Base-by-base conservation (phyloP, 108 stramenopile species). In the Fistulifera pelliculosa region DNA sequence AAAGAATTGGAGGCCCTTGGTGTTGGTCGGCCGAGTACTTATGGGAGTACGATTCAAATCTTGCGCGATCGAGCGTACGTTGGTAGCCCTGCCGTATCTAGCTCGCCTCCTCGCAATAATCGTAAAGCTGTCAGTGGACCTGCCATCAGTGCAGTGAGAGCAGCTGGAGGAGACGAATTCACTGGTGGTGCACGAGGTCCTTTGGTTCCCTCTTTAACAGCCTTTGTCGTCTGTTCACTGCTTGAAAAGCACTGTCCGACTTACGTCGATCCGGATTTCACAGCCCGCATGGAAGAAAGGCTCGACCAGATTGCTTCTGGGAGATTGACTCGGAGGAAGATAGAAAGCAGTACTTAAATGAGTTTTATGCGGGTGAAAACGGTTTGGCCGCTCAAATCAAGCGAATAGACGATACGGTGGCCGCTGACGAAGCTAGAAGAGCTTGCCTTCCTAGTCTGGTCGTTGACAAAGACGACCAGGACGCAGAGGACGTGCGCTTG, bases 1-100 rank as follows among this genome's bases (percentile, higher is more conserved):
- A 65, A 72, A 60, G 83, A 83, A 69, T 69, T 91, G 41, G 90
- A 91, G 52, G 53, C 65, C 1, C 52, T 75, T 1, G 90, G 90
- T 19, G 83, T 91, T 42, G 89, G 90, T 7, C 76, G 85, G 12
- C 90, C 90, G 1, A 76, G 74, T 38, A 91, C 90, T 1, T 91
- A 91, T 56, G 78, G 85, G 21, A 47, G 73, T 19, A 81, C 75
- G 27, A 66, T 87, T 2, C 64, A 79, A 22, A 77, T 67, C 45
- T 68, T 91, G 35, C 67, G 79, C n/a, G 71, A 74, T 24, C 69
- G 85, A 11, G 73, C 71, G 2, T 85, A 85, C 42, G 66, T 80
- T 19, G 77, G 77, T 10, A 62, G 65, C 38, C 77, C 77, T 2
- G 18, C 49, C 0, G 47, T 7, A 21, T 69, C 48, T 11, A 74